Conservation (phyloP, 306 rosid genomes). For the Lathyrus oleraceus region DNA sequence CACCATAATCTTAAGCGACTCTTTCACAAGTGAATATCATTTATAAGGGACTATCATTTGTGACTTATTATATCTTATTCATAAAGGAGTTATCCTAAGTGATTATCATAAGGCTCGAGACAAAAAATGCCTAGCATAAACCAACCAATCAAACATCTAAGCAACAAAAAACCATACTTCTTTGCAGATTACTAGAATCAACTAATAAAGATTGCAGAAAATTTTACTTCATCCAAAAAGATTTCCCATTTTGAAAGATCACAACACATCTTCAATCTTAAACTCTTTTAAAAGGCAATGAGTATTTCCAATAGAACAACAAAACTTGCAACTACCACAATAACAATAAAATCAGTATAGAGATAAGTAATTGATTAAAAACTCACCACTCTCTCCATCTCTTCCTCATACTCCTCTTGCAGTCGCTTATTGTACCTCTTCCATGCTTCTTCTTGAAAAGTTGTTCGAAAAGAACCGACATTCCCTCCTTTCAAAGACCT, state of each 20-base stretch:
- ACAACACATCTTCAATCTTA: conserved; percentile 12
- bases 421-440: conserved; percentile 72
- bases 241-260: conserved; percentile 7
- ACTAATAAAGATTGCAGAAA: background rate
- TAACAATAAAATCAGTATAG: background rate
- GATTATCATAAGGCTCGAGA: background rate
- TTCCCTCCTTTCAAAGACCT: conserved; percentile 62
- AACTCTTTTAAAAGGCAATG: background rate
- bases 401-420: conserved; percentile 89
- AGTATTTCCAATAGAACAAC: background rate
- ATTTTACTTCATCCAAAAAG: conserved; percentile 17
- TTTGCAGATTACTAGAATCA: conserved; percentile 2
- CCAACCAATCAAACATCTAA: conserved; percentile 9
- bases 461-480: conserved; percentile 58
- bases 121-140: background rate
- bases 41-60: background rate
- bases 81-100: background rate
- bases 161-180: conserved; percentile 10
- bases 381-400: conserved; percentile 92
- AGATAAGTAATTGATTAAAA: conserved; percentile 3
- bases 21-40: no score
- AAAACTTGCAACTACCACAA: background rate
- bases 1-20: background rate
- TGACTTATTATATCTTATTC: background rate
- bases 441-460: conserved; percentile 91